Evolutionary conservation across 495 filamentous ascomycete species (phyloP).

Genomic region (Tuber indicum): DNA sequence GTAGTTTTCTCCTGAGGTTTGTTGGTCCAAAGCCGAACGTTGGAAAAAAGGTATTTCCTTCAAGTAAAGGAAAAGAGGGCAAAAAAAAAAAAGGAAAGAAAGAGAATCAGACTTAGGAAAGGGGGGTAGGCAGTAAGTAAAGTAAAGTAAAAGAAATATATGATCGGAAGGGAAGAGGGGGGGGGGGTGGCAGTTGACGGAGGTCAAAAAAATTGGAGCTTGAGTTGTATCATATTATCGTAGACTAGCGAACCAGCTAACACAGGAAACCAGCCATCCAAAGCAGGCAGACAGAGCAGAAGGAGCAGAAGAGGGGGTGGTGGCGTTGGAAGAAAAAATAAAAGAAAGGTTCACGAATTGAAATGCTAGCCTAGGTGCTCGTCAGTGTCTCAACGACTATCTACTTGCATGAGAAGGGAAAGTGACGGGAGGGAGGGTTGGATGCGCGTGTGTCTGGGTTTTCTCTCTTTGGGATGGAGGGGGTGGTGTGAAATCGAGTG

Average conservation of each 20-base stretch:
- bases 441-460: background rate
- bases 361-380: constrained; percentile 1
- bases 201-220: background rate
- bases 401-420: constrained; percentile 3
- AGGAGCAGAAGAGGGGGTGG: background rate
- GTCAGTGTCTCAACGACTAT: constrained; percentile 5
- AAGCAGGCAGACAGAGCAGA: background rate
- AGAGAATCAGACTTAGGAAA: background rate
- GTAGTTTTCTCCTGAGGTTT: background rate
- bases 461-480: background rate
- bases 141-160: constrained; percentile 1
- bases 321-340: background rate
- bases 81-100: background rate
- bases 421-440: constrained; percentile 2
- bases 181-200: background rate
- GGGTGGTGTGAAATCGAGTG: constrained; percentile 3
- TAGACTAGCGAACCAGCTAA: background rate
- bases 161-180: background rate
- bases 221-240: background rate
- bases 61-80: background rate
- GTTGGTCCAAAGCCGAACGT: background rate
- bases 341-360: background rate
- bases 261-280: background rate
- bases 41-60: background rate
- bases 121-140: background rate